Base-by-base conservation (phyloP, 1,284 basidiomycete genomes). In the Moesziomyces globuligerus region DNA sequence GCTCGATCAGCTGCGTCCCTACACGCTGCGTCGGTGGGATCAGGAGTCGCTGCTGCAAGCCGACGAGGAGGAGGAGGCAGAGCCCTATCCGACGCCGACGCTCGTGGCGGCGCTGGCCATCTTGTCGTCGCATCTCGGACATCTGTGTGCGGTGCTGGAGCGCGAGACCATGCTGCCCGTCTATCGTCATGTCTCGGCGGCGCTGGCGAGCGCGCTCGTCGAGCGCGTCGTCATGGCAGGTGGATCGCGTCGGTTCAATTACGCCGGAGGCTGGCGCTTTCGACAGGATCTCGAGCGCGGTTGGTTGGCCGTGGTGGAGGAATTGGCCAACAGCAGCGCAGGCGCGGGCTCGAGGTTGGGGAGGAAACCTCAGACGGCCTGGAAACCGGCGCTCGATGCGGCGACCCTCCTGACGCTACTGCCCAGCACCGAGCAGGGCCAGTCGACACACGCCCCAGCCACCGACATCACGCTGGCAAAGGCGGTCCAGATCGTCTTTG, bases 211-310 rank as follows among this genome's bases (percentile, higher is more conserved):
- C 1, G 58, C 58, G 3, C 40, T 81, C 5, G 73, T 81, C 3
- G 76, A 80, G n/a, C 51, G 75, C 2, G 68, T 81, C 2, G 48
- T 81, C 25, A 76, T 80, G 59, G 47, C 74, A 0, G 75, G 69
- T 9, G 70, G 70, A 1, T 61, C 59, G 3, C 32, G 43, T 3
- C 48, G 68, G 3, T 74, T 74, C 48, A 65, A 23, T 13, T 32
- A 28, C 1, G 32, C 38, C 3, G 72, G 69, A 3, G 66, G 53
- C 0, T 21, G 40, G 3, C 55, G 70, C 0, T 79, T 80, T 49
- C 29, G 26, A 3, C 38, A 38, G 4, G 79, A 80, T 47, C 48
- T 79, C 21, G 32, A 59, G 7, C 36, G 62, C 5, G 79, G 79
- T 5, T 80, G 79, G 79, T 42, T 80, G 7, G 68, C 62, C 9